Conservation (phyloP, 164 flowering plant genomes). For the Cinnamomum chago region DNA sequence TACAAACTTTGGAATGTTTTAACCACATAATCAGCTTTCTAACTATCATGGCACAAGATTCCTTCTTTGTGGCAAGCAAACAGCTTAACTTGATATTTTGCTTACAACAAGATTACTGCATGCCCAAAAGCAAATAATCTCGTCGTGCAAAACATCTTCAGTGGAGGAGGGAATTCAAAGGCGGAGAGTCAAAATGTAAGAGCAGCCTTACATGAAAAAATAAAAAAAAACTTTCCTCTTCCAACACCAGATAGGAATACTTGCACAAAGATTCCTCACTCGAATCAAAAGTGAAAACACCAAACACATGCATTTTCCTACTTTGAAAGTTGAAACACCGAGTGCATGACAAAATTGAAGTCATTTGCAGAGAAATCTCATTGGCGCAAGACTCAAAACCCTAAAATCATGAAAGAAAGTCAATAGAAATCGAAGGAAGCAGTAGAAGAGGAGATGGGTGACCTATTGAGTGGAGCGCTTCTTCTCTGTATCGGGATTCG, state of each 20-base stretch:
- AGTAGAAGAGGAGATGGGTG: neutral
- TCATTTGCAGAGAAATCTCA: neutral
- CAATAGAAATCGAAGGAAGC: neutral
- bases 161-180: neutral
- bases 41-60: neutral
- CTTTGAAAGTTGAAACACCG: too few species aligned
- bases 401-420: neutral
- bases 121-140: neutral
- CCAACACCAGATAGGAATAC: neutral
- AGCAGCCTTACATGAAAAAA: neutral
- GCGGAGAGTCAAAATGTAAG: neutral
- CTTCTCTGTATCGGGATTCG: neutral
- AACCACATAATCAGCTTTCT: neutral
- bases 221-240: neutral
- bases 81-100: neutral
- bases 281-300: neutral
- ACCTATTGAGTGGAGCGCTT: neutral
- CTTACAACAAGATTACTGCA: conserved; percentile 1
- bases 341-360: neutral
- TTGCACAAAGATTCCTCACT: neutral
- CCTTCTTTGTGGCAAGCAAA: neutral
- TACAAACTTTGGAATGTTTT: too few species aligned
- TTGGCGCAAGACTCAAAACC: neutral
- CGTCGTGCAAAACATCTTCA: neutral
- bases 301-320: neutral